Evolutionary conservation across 768 basidiomycete genomes (phyloP).

Genomic region (Xerocomellus intermedius): DNA sequence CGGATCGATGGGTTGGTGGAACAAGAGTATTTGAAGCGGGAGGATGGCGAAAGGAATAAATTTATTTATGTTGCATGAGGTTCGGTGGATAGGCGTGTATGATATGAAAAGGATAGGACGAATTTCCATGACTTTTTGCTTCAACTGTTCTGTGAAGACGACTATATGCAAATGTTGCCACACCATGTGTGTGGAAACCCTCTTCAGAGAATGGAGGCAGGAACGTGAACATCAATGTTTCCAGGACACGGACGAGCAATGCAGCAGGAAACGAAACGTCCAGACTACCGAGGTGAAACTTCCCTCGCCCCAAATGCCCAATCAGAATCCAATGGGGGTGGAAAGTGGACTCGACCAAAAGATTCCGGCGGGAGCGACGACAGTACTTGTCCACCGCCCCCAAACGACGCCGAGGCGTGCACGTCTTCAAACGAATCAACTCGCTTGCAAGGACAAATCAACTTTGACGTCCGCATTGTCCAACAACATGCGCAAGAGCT

Average conservation of each 20-base stretch:
- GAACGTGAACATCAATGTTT: neutral
- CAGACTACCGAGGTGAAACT: neutral
- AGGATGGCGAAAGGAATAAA: constrained; percentile 64
- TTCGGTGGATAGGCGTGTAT: neutral
- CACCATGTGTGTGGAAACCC: neutral
- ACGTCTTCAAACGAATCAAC: neutral
- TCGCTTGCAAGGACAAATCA: constrained; percentile 12
- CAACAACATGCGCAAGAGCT: constrained; percentile 56
- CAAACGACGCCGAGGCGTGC: neutral
- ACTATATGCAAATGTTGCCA: neutral
- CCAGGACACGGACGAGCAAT: neutral
- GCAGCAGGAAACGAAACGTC: neutral
- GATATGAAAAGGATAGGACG: neutral
- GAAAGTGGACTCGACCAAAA: neutral
- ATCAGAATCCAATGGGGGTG: neutral
- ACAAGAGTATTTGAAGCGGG: constrained; percentile 79
- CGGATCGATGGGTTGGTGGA: constrained; percentile 82
- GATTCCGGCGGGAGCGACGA: neutral
- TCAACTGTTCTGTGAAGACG: neutral
- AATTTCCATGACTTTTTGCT: neutral
- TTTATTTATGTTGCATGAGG: constrained; percentile 77
- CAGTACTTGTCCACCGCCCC: neutral
- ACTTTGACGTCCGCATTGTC: constrained; percentile 46
- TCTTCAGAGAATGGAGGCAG: neutral
- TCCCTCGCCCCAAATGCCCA: neutral